These are phyloP conservation scores for Pseudocercospora vitis DNA, from an alignment of 2,329 filamentous ascomycete species.

Conservation along the genomic window DNA sequence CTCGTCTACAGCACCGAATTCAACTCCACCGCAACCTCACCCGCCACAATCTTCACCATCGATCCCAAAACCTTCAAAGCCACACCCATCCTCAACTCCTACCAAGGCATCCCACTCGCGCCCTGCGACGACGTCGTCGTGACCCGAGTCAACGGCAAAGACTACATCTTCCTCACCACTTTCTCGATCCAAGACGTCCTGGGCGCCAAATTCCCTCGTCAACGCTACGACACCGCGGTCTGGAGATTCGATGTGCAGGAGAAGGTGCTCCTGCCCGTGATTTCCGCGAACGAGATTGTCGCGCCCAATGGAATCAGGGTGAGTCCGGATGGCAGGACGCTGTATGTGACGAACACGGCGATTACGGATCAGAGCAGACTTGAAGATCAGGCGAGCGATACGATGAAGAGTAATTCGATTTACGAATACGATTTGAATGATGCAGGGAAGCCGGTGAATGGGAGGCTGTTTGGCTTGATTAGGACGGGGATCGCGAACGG, in stretches of 20 bases:
- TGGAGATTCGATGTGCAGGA: constrained; percentile 12
- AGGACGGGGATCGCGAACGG: constrained; percentile 27
- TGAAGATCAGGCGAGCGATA: constrained; percentile 1
- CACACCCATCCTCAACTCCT: constrained; percentile 2
- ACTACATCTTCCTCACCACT: constrained; percentile 5
- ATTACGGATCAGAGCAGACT: constrained; percentile 13
- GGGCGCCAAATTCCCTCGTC: constrained; percentile 2
- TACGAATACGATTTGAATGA: constrained; percentile 26
- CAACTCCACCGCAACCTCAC: constrained; percentile 7
- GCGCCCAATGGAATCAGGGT: constrained; percentile 14
- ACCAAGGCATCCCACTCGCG: constrained; percentile 8
- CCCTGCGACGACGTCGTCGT: constrained; percentile 12
- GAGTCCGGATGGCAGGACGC: constrained; percentile 8
- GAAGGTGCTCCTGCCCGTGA: constrained; percentile 11
- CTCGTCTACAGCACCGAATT: constrained; percentile 8
- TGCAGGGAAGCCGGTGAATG: constrained; percentile 20
- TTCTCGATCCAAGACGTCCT: neutral
- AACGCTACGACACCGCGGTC: constrained; percentile 8
- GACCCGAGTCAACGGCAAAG: neutral
- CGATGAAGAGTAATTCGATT: neutral
- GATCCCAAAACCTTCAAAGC: constrained; percentile 7
- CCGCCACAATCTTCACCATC: constrained; percentile 2
- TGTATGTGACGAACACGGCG: constrained; percentile 17
- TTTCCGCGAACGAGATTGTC: constrained; percentile 13
- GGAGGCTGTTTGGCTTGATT: constrained; percentile 23